A percentile compares a stretch with the other conserved stretches of the same genome.
phyloP scores from a whole-genome alignment of 805 yeast genomes.

The Candida sithepensis region DNA sequence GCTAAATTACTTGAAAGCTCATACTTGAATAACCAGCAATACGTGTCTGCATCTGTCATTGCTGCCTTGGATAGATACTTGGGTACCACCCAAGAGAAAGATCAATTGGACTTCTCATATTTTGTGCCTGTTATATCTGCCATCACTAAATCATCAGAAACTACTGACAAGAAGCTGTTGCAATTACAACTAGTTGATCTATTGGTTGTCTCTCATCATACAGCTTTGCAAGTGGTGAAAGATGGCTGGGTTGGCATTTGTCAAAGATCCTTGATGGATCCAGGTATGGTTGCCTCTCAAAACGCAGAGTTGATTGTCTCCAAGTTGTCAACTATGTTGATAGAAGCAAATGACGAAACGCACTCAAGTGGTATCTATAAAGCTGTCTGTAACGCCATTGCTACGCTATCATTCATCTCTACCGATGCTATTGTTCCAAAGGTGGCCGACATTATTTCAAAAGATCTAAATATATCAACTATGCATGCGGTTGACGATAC shows the following conservation, averaged over 20 bases:
- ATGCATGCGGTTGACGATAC: slow-evolving; percentile 42
- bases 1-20: slow-evolving; percentile 30
- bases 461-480: slow-evolving; percentile 37
- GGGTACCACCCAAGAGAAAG: slow-evolving; percentile 13
- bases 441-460: slow-evolving; percentile 39
- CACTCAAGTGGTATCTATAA: slow-evolving; percentile 44
- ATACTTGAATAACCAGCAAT: slow-evolving; percentile 33
- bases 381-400: slow-evolving; percentile 48
- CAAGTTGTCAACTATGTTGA: slow-evolving; percentile 14
- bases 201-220: slow-evolving; percentile 44
- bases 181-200: slow-evolving; percentile 35
- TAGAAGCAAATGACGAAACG: slow-evolving; percentile 15
- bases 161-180: slow-evolving; percentile 22
- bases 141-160: slow-evolving; percentile 31
- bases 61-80: slow-evolving; percentile 36
- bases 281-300: slow-evolving; percentile 48
- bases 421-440: slow-evolving; percentile 55
- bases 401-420: slow-evolving; percentile 52
- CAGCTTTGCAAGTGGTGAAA: slow-evolving; percentile 31
- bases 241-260: slow-evolving; percentile 79
- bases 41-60: slow-evolving; percentile 42
- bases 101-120: slow-evolving; percentile 23
- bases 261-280: slow-evolving; percentile 57
- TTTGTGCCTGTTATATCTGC: slow-evolving; percentile 35
- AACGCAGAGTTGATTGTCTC: slow-evolving; percentile 26